phyloP scores from a whole-genome alignment of 148 eudicot genomes.

The Amaranthus palmeri region DNA sequence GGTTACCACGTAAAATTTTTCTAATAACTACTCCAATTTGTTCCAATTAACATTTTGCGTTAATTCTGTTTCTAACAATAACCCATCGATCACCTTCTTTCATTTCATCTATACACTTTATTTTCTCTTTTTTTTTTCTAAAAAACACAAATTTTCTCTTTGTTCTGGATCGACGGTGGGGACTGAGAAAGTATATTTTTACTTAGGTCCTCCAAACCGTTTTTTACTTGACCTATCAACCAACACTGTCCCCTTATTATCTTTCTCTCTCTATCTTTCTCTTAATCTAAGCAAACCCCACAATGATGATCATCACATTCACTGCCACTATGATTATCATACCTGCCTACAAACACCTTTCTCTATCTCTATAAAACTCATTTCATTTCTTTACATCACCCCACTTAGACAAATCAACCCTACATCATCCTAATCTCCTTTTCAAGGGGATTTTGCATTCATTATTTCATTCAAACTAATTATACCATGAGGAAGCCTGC shows the following conservation, averaged over 20 bases:
- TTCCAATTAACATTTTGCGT: no score
- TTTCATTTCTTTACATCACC: slow-evolving; percentile 27
- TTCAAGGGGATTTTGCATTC: neutral
- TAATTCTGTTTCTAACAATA: no score
- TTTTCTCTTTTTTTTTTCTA: neutral
- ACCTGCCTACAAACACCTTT: slow-evolving; percentile 13
- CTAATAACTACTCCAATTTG: no score
- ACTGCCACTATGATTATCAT: slow-evolving; percentile 26
- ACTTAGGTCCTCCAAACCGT: slow-evolving; percentile 44
- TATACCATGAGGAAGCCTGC: slow-evolving; percentile 53
- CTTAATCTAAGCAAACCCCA: slow-evolving; percentile 59
- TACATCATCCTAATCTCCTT: neutral
- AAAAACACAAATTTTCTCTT: no score
- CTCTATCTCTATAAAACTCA: slow-evolving; percentile 35
- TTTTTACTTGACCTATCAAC: slow-evolving; percentile 64
- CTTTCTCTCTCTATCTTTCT: slow-evolving; percentile 28
- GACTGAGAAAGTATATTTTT: neutral
- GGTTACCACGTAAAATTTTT: no score
- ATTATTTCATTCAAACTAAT: neutral
- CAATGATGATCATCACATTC: slow-evolving; percentile 46
- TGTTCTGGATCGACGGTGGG: no score
- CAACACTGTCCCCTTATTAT: slow-evolving; percentile 36
- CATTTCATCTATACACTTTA: neutral
- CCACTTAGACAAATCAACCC: slow-evolving; percentile 13
- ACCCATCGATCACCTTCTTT: no score